Base-by-base conservation (phyloP, 768 basidiomycete genomes). In the Naganishia antarctica region DNA sequence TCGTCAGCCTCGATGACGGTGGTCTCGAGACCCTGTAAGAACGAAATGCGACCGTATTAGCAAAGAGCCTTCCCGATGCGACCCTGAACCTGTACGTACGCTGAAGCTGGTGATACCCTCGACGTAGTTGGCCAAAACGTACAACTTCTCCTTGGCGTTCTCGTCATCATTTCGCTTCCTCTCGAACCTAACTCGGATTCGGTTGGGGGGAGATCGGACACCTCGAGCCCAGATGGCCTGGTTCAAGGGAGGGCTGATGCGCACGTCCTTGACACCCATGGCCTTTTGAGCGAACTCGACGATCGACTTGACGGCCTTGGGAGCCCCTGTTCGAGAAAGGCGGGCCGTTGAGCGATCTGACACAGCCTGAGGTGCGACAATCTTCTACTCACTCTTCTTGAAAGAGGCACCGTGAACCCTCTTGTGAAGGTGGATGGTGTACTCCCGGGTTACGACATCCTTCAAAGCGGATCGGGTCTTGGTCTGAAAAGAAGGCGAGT, bases 111-210 rank as follows among this genome's bases (percentile, higher is more conserved):
- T 73, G 40, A 77, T 67, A 47, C 90, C 89, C 48, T 85, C 82
- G 62, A 96, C 86, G 76, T 89, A 84, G 65, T 84, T 84, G 68
- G 89, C 92, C 78, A 91, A 90, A 31, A 90, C 93, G 83, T 81
- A 97, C 63, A 96, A 87, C 82, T 93, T 96, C 84, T 94, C 93
- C 82, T 93, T 96, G 65, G 96, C 94, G 73, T 87, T 88, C 83
- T 99, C 94, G 72, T 97, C 93, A 80, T 99, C 94, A 79, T 98
- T 98, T 74, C 96, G 89, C 83, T 93, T 94, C 74, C 94, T 89
- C 83, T 96, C 92, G 65, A 98, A 87, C 79, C 90, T 88, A 53
- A 99, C 86, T 64, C 96, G 84, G 79, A 98, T 81, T 69, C 96
- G 84, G 76, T 90, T 88, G 29, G 94, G 96, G 31, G 92, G 90